Evolutionary conservation across 2,329 filamentous ascomycete species (phyloP).

Genomic region (Xylaria sp.): DNA sequence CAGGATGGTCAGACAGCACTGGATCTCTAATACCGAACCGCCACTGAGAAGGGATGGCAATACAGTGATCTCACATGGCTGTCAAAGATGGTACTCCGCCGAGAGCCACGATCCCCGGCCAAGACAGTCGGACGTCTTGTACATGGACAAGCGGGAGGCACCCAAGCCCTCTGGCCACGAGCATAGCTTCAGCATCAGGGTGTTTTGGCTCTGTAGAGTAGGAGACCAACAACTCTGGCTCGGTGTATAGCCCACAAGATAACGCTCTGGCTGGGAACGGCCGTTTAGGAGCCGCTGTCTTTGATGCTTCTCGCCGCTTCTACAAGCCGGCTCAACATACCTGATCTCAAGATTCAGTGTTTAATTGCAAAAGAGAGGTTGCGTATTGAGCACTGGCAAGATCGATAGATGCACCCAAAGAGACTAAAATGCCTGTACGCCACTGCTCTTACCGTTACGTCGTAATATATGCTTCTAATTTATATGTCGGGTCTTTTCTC

Average conservation of each 20-base stretch:
- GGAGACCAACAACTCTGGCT: not conserved
- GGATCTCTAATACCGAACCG: not conserved
- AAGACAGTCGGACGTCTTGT: not conserved
- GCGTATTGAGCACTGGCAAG: not conserved
- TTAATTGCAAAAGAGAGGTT: not conserved
- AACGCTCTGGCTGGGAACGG: not conserved
- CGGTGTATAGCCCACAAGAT: not conserved
- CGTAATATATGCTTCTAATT: slow-evolving; percentile 2
- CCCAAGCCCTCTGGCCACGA: not conserved
- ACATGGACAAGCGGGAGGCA: not conserved
- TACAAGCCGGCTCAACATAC: not conserved
- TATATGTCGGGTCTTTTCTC: slow-evolving; percentile 38
- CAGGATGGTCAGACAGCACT: not conserved
- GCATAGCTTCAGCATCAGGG: not conserved
- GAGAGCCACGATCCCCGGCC: not conserved
- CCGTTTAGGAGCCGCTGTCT: not conserved
- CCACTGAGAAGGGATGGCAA: not conserved
- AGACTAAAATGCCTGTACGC: not conserved
- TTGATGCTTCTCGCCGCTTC: not conserved
- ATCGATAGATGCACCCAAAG: not conserved
- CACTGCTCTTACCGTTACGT: not conserved
- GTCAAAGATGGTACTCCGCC: not conserved
- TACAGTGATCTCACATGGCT: not conserved
- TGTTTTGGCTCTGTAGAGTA: not conserved
- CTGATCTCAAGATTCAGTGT: not conserved